phyloP scores from a whole-genome alignment of 805 yeast genomes.

The Schwanniomyces yamadae region DNA sequence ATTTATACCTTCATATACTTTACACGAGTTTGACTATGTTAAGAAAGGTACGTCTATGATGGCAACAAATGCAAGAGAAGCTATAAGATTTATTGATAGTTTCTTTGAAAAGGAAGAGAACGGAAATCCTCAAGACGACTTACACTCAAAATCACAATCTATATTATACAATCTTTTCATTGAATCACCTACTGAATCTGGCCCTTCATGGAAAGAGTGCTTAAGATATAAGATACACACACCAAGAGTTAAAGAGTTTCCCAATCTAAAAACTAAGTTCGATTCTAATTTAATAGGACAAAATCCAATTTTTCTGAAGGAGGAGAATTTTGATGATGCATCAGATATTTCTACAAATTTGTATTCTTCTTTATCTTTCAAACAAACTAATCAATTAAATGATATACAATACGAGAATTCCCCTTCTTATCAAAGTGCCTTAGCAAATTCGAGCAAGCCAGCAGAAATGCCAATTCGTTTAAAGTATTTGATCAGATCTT shows the following conservation, averaged over 20 bases:
- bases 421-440: constrained; percentile 21
- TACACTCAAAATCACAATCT: constrained; percentile 6
- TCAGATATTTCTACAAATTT: constrained; percentile 5
- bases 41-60: constrained; percentile 53
- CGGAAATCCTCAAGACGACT: constrained; percentile 2
- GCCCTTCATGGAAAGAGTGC: constrained; percentile 53
- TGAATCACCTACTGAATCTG: constrained; percentile 43
- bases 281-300: constrained; percentile 26
- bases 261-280: constrained; percentile 40
- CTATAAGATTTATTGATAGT: constrained; percentile 59
- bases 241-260: constrained; percentile 52
- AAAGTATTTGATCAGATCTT: constrained; percentile 55
- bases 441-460: constrained; percentile 22
- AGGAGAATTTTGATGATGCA: neutral
- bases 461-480: constrained; percentile 54
- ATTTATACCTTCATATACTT: constrained; percentile 55
- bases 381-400: constrained; percentile 12
- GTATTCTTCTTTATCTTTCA: constrained; percentile 3
- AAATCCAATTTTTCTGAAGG: constrained; percentile 5
- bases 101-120: constrained; percentile 24
- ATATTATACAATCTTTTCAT: constrained; percentile 20
- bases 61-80: constrained; percentile 65
- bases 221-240: constrained; percentile 42
- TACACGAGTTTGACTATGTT: constrained; percentile 59
- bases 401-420: constrained; percentile 32